Evolutionary conservation across 148 eudicot species (phyloP), one percentile per base, ranked within the genome.

Genomic region (Rhododendron williamsianum): DNA sequence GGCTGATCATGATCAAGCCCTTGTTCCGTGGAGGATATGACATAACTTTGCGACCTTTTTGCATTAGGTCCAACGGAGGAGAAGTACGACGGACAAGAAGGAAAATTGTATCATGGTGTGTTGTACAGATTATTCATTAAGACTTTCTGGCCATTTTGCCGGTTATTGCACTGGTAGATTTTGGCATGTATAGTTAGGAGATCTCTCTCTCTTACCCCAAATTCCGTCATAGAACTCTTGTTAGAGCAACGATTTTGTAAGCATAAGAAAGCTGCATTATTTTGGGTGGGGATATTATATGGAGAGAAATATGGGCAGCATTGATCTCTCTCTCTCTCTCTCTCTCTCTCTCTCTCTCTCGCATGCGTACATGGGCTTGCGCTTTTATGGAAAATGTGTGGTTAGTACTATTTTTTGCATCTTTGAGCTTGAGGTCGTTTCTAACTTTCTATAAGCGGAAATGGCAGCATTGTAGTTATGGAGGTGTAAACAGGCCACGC

Each of bases 101-200:
- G 82, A 71, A 56, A 41, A 10, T 78, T 58, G 51, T 43, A 45
- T 83, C 78, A 83, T 83, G 77, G 76, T 30, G 38, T 78, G 45
- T 65, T 87, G 89, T 90, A 85, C 80, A 90, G 89, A 84, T 84
- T 76, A 23, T 54, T 81, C 78, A 19, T 76, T 87, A 27, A 46
- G 81, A 67, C 56, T 49, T 45, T 41, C 74, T 54, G 82, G 85
- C 84, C 86, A 38, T 51, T 84, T 87, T 67, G 71, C 78, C 77
- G 86, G 88, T 76, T 38, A 23, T 60, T 77, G 48, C 84, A 79
- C 86, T 38, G 78, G 27, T 56, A 82, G 84, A 33, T 81, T 81
- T 81, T 36, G 35, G 67, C 33, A 49, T 83, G 80, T 83, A 73
- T 73, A 83, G 85, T 76, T 83, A 74, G 80, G 58, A 12, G 33